Base-by-base conservation (phyloP, 2,329 filamentous ascomycete genomes). In the Grosmannia clavigera region DNA sequence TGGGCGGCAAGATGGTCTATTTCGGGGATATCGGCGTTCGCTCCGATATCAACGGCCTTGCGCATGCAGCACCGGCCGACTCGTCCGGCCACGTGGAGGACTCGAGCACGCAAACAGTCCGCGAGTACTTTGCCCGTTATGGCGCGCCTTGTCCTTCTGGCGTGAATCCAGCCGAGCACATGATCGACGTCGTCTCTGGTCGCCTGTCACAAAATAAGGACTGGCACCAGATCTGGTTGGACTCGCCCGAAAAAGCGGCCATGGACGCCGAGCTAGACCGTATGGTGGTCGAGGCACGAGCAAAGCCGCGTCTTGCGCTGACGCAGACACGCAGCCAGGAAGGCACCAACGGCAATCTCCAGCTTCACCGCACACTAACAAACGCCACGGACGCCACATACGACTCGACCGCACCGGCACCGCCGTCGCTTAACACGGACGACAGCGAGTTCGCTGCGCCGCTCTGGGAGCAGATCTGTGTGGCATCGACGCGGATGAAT, bases 371-470 rank as follows among this genome's bases (percentile, higher is more conserved):
- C 29, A 54, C 52, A 4, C 40, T 29, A 16, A 57, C 55, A 5
- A n/a, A 57, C 19, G 25, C 11, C 11, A 56, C 16, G n/a, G 11
- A 57, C 27, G 14, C n/a, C 11, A 56, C 16, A 6, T 16, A 31
- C 50, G 35, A 29, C 33, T 53, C 57, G 3, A 16, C 16, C 14
- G 43, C 22, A 7, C 48, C 58, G 16, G 25, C 54, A 10, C 38
- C 27, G 35, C 58, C 58, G 7, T 22, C 50, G 16, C 50, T 50
- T 10, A 53, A 55, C 48, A 51, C 43, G 64, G 9, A 67, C 58
- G 61, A 79, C 68, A 75, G 78, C 66, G 90, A 96, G 72, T 96
- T 88, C 67, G 92, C 92, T 0, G 92, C 90, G 0, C 88, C 92
- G 0, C 72, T 91, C 10, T 76, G 75, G 73, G 88, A 91, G 70